These are phyloP conservation scores for Podaxis carcinomalis DNA, from an alignment of 768 basidiomycete species.

Conservation along the genomic window DNA sequence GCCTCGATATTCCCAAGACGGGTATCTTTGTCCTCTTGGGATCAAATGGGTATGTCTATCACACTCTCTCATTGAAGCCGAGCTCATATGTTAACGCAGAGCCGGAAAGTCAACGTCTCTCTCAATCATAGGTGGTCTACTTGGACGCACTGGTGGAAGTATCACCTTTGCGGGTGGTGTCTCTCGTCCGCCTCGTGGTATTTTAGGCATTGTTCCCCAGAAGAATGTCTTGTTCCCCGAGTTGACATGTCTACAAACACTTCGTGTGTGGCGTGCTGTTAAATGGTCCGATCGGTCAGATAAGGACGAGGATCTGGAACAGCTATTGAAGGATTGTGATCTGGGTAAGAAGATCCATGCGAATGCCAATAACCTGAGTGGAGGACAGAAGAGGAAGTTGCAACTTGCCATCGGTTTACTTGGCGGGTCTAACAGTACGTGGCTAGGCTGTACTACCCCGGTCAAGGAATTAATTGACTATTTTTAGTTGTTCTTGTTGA, in stretches of 20 bases:
- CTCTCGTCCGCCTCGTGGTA: conserved; percentile 53
- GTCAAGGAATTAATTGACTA: background rate
- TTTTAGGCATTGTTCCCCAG: conserved; percentile 75
- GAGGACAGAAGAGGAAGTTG: conserved; percentile 80
- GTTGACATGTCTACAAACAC: conserved; percentile 67
- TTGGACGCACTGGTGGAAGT: conserved; percentile 53
- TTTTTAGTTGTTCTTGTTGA: conserved; percentile 51
- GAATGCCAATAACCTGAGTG: conserved; percentile 63
- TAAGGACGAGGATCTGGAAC: conserved; percentile 53
- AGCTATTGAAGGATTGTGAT: conserved; percentile 69
- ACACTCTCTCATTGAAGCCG: background rate
- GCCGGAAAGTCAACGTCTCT: conserved; percentile 77
- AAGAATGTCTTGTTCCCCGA: conserved; percentile 82
- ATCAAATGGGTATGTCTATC: conserved; percentile 52
- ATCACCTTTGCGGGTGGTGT: conserved; percentile 53
- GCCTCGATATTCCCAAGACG: conserved; percentile 61
- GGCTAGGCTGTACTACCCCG: background rate
- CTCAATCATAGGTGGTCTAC: conserved; percentile 61
- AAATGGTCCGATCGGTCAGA: conserved; percentile 51
- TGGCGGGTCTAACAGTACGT: conserved; percentile 67
- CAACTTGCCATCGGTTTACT: conserved; percentile 80
- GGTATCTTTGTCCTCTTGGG: conserved; percentile 80
- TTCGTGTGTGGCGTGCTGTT: conserved; percentile 68
- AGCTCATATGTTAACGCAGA: conserved; percentile 28
- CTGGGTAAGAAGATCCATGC: conserved; percentile 63